A percentile compares a stretch with the other conserved stretches of the same genome.
These are phyloP conservation scores for Hypholoma fasciculare DNA, from an alignment of 768 basidiomycete genomes.

Conservation along the genomic window DNA sequence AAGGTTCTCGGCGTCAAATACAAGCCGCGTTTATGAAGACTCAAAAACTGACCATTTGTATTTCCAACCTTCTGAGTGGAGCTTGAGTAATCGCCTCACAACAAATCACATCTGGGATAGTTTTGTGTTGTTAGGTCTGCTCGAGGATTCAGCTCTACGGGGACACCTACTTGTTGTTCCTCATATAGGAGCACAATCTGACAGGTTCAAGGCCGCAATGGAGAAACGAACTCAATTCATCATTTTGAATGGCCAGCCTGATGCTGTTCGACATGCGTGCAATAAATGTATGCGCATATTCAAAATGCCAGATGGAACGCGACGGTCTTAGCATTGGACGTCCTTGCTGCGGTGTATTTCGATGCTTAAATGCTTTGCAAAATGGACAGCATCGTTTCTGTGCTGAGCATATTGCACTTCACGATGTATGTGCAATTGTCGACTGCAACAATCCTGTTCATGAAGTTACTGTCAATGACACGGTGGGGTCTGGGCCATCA, in stretches of 20 bases:
- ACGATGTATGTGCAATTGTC: neutral
- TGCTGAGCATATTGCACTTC: neutral
- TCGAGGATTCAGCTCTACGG: constrained; percentile 19
- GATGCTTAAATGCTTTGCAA: neutral
- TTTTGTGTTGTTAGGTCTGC: constrained; percentile 24
- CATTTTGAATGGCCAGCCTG: constrained; percentile 22
- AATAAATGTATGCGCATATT: constrained; percentile 22
- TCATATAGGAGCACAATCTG: constrained; percentile 24
- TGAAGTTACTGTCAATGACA: neutral
- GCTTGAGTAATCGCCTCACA: constrained; percentile 18
- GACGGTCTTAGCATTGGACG: neutral
- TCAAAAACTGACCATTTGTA: constrained; percentile 3
- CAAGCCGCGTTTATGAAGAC: too few relatives aligned
- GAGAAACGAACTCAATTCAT: constrained; percentile 21
- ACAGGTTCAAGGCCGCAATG: constrained; percentile 27
- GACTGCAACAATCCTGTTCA: neutral
- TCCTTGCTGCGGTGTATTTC: neutral
- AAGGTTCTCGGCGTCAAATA: too few relatives aligned
- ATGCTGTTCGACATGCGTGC: constrained; percentile 24
- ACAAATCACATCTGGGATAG: constrained; percentile 31
- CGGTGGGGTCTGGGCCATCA: too few relatives aligned
- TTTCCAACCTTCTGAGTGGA: constrained; percentile 17
- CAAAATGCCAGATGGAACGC: neutral
- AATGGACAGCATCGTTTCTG: neutral
- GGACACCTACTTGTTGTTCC: constrained; percentile 16